Evolutionary conservation across 2,329 filamentous ascomycete genomes (phyloP).

Genomic region (Fusarium keratoplasticum): DNA sequence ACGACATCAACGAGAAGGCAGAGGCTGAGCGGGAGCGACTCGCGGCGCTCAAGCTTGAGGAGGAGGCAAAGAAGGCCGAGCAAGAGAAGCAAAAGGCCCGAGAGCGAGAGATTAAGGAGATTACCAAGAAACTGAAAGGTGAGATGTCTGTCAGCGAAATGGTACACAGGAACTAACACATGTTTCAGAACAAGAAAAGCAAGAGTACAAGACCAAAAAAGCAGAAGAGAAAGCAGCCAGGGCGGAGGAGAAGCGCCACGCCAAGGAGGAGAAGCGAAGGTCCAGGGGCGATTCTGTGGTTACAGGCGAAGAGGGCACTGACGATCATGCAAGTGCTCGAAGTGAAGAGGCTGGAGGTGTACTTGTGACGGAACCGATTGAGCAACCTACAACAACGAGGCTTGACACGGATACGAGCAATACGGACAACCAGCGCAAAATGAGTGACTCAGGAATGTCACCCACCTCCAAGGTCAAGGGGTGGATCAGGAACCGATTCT

Average conservation of each 20-base stretch:
- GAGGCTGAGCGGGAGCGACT: slow-evolving; percentile 77
- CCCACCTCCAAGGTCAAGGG: slow-evolving; percentile 59
- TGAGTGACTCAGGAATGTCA: slow-evolving; percentile 42
- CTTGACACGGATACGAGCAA: slow-evolving; percentile 33
- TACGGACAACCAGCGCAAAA: slow-evolving; percentile 29
- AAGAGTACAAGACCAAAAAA: slow-evolving; percentile 49
- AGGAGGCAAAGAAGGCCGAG: slow-evolving; percentile 67
- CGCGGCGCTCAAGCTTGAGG: slow-evolving; percentile 72
- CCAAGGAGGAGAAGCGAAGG: slow-evolving; percentile 66
- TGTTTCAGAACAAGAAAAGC: slow-evolving; percentile 58
- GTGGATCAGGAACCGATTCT: slow-evolving; percentile 68
- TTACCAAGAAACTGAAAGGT: slow-evolving; percentile 70
- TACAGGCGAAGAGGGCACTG: slow-evolving; percentile 19
- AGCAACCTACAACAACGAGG: neutral
- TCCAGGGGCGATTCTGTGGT: slow-evolving; percentile 42
- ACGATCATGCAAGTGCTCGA: slow-evolving; percentile 22
- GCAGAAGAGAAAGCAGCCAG: slow-evolving; percentile 55
- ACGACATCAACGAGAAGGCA: slow-evolving; percentile 85
- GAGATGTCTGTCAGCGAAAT: slow-evolving; percentile 41
- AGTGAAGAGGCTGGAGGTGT: slow-evolving; percentile 19
- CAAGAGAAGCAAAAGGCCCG: slow-evolving; percentile 59
- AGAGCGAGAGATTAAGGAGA: slow-evolving; percentile 65
- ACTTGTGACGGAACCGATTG: slow-evolving; percentile 9
- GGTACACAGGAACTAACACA: slow-evolving; percentile 53
- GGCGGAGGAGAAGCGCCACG: slow-evolving; percentile 63